Base-by-base conservation (phyloP, 306 rosid species). In the Cucurbita maxima region DNA sequence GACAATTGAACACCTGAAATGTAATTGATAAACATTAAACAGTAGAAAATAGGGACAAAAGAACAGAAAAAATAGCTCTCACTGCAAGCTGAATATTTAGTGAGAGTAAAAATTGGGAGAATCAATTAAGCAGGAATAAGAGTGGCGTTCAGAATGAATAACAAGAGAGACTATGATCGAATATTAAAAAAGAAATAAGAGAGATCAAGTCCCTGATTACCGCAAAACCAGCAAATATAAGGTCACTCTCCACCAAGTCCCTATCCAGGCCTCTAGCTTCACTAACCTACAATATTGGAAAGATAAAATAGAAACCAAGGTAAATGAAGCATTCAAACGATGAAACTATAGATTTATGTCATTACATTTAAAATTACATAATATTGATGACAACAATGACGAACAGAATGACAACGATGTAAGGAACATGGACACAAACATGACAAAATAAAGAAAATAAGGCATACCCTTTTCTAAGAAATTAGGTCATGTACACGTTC, bases 211-310 rank as follows among this genome's bases (percentile, higher is more conserved):
- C 48, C 41, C 53, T 38, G 51, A 45, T 87, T 88, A 94, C 99
- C 89, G 92, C 99, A 87, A 94, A 94, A 78, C 99, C 99, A 41
- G 97, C 88, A 80, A 94, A 94, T 64, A 81, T 88, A 73, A 94
- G 96, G 66, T 84, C 88, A 75, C 74, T 94, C 88, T 94, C 99
- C 78, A 89, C 99, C n/a, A 72, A 47, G 76, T 91, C 99, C 88
- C 99, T 89, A 62, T 94, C 99, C 96, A 94, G 75, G 92, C 90
- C 84, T 88, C 99, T 86, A 72, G 97, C 99, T 91, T 91, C 99
- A 82, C 97, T 89, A 83, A 94, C 97, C 99, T 94, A 86, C 91
- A 87, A 76, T 75, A 54, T 79, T 76, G 60, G 69, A 55, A 81
- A 45, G 34, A 56, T 12, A 74, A 56, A n/a, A 74, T 5, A 52